These are phyloP conservation scores for Alternaria infectoria DNA, from an alignment of 2,329 filamentous ascomycete species.

Conservation along the genomic window DNA sequence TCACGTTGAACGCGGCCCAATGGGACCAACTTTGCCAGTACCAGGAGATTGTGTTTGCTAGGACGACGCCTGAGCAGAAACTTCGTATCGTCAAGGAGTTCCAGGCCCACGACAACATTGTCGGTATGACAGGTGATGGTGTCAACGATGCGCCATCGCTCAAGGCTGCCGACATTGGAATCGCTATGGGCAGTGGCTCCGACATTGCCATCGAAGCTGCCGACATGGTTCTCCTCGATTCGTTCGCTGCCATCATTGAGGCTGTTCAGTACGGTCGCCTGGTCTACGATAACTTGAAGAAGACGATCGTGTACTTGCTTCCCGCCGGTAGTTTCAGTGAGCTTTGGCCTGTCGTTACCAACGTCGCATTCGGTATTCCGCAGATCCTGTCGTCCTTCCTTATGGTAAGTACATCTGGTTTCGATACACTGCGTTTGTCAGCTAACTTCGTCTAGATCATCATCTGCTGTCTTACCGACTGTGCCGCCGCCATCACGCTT, in stretches of 20 bases:
- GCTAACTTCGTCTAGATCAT: constrained; percentile 32
- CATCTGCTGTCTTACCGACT: constrained; percentile 75
- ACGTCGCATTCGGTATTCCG: constrained; percentile 73
- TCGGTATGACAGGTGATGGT: constrained; percentile 59
- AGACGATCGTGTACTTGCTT: constrained; percentile 75
- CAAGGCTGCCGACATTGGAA: constrained; percentile 65
- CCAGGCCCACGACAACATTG: constrained; percentile 64
- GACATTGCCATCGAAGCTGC: constrained; percentile 68
- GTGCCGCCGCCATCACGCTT: constrained; percentile 66
- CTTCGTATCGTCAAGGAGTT: constrained; percentile 79
- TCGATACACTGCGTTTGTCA: neutral
- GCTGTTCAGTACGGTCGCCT: constrained; percentile 75
- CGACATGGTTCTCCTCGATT: constrained; percentile 70
- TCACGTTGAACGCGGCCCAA: constrained; percentile 69
- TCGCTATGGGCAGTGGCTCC: constrained; percentile 64
- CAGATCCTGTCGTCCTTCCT: constrained; percentile 76
- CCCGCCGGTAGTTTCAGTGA: constrained; percentile 77
- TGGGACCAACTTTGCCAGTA: constrained; percentile 72
- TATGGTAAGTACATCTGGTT: constrained; percentile 54
- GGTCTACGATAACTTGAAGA: constrained; percentile 82
- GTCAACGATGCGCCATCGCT: constrained; percentile 61
- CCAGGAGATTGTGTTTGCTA: constrained; percentile 75
- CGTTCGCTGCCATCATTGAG: constrained; percentile 73
- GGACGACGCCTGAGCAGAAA: constrained; percentile 78
- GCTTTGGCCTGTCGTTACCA: constrained; percentile 76